Evolutionary conservation across 2,329 filamentous ascomycete genomes (phyloP), one percentile per base, ranked within the genome.

Genomic region (Phialemoniopsis sp.): DNA sequence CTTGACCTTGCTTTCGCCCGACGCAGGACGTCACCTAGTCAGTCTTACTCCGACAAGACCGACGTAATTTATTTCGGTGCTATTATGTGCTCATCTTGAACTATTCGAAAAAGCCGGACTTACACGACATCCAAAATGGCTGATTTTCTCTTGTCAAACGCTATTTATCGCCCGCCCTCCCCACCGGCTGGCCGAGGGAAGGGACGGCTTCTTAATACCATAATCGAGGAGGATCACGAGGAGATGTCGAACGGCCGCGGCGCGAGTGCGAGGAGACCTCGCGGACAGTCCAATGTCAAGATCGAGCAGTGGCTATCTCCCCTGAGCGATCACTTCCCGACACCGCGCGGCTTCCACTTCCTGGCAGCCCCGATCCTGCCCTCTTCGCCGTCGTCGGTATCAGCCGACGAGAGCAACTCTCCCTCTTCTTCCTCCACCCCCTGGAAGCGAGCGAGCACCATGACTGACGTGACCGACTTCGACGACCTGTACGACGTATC

Each of bases 401-500:
- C 76, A 7, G 67, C 66, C 42, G 70, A 63, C 50, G 57, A 57
- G 29, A 46, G 44, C 39, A 55, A 54, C 45, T 49, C 46, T 4
- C 37, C 37, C 19, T 18, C 26, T 13, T 44, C 52, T n/a, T 69
- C 63, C 37, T 75, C 70, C 31, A 72, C 76, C 46, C 71, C 70
- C 18, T 82, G 84, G 85, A 72, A 60, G 46, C 71, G 79, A 51
- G 68, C 70, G 52, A 85, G 76, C 67, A 64, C 72, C 51, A 68
- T 75, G 58, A 83, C 83, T 48, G 78, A 80, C 51, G 73, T 74
- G 46, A 87, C 78, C 49, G 83, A 88, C 47, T 91, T 91, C 52
- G 87, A 95, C 61, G 88, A 94, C 52, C 68, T 95, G 36, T 95
- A 95, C 60, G 87, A 93, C 60, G 76, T 88, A 32, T 89, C 87